Base-by-base conservation (phyloP, 352 stramenopile species). In the Thalassiosira hispida region DNA sequence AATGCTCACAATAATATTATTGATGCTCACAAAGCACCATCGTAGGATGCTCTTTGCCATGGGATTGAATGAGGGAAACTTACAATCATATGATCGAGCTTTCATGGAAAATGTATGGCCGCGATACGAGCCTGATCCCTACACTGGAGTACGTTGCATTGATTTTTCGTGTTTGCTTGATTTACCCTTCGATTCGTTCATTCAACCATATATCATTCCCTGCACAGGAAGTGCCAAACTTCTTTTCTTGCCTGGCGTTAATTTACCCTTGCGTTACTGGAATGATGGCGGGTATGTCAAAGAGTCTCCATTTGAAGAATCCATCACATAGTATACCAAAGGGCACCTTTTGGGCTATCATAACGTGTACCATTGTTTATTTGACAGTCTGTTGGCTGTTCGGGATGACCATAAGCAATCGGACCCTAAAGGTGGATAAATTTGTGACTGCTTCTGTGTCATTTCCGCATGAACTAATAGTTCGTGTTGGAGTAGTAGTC, bases 261-360 rank as follows among this genome's bases (percentile, higher is more conserved):
- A 93, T 95, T 42, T 95, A 95, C 69, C 92, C 92, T 3, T 90
- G 76, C 52, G 91, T 94, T 9, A 96, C 92, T 46, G 92, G 92
- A 27, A 95, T 96, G 62, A 92, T 96, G 85, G 76, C 89, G 9
- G 92, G 92, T 6, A 89, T 87, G 11, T 93, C 91, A 64, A 84
- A 88, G 9, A 89, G 60, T 8, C 77, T 77, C 40, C 81, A 91
- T 12, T 86, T 96, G 23, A 87, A 84, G 47, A 88, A 90, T 55
- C 91, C 92, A 35, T 67, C 73, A 14, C 60, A 77, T 9, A 86
- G 81, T 18, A 94, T 96, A 49, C 92, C 92, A 0, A 77, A 72
- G 9, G 92, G 92, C 52, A 96, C 89, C 4, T 71, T 96, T 33
- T 66, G 73, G 27, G 83, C 90, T 20, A 95, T 95, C 62, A 62